These are phyloP conservation scores for Calonectria henricotiae DNA, from an alignment of 2,329 filamentous ascomycete species.

Conservation along the genomic window DNA sequence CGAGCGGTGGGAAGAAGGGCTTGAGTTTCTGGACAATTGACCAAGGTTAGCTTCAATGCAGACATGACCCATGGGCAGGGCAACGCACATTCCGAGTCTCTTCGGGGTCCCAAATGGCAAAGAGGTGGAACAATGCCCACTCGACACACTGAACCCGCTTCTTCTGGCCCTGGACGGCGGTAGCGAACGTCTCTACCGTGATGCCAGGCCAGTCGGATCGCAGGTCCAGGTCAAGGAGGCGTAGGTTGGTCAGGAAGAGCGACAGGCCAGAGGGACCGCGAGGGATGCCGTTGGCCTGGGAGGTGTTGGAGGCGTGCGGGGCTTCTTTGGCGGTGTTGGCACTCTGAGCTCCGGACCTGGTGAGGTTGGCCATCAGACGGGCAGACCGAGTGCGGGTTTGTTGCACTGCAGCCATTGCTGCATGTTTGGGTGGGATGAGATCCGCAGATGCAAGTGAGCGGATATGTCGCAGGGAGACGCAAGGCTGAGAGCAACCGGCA, in stretches of 20 bases:
- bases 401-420: slow-evolving; percentile 49
- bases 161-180: slow-evolving; percentile 82
- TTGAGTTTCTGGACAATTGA: slow-evolving; percentile 79
- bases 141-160: slow-evolving; percentile 87
- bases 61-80: neutral
- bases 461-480: slow-evolving; percentile 19
- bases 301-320: slow-evolving; percentile 28
- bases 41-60: slow-evolving; percentile 22
- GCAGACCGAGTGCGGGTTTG: slow-evolving; percentile 51
- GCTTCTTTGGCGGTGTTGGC: slow-evolving; percentile 26
- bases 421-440: slow-evolving; percentile 39
- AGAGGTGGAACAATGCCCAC: slow-evolving; percentile 92
- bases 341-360: slow-evolving; percentile 41
- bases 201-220: slow-evolving; percentile 87
- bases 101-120: slow-evolving; percentile 85
- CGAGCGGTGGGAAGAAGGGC: slow-evolving; percentile 91
- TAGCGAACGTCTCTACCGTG: slow-evolving; percentile 78
- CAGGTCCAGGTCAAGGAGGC: slow-evolving; percentile 85
- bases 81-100: slow-evolving; percentile 79
- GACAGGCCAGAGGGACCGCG: slow-evolving; percentile 52
- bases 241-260: slow-evolving; percentile 85
- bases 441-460: slow-evolving; percentile 15
- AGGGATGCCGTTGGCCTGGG: neutral
- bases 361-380: slow-evolving; percentile 51
- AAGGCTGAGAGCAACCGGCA: slow-evolving; percentile 10